Conservation (phyloP, 805 yeast species). For the Millerozyma miso region DNA sequence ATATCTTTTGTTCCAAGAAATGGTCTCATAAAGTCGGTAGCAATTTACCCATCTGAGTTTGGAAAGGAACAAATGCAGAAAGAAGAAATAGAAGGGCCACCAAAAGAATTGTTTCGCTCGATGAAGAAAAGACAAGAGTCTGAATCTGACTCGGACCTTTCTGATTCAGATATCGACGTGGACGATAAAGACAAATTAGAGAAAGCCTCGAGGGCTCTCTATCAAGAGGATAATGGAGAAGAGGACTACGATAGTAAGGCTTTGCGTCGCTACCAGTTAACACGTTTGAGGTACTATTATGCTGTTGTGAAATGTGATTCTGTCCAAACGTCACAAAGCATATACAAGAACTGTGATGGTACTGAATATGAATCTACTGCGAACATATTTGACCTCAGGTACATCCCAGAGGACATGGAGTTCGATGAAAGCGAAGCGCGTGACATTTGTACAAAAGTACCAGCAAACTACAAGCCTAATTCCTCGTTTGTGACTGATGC, state of each 20-base stretch:
- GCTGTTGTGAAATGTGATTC: conserved; percentile 86
- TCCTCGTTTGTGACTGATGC: conserved; percentile 86
- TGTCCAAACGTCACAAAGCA: conserved; percentile 61
- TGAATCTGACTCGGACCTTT: conserved; percentile 31
- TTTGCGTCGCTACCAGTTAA: conserved; percentile 85
- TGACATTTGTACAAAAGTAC: conserved; percentile 69
- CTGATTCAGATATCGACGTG: conserved; percentile 37
- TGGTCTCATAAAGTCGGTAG: conserved; percentile 64
- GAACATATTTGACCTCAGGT: conserved; percentile 86
- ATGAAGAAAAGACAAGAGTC: conserved; percentile 33
- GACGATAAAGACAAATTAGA: conserved; percentile 48
- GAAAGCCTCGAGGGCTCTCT: conserved; percentile 63
- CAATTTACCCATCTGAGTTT: conserved; percentile 82
- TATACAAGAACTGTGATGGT: conserved; percentile 88
- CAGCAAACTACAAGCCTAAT: conserved; percentile 74
- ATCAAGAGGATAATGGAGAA: conserved; percentile 78
- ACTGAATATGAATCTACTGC: conserved; percentile 95
- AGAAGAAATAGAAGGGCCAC: conserved; percentile 92
- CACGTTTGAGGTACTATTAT: conserved; percentile 86
- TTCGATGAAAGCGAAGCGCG: conserved; percentile 70
- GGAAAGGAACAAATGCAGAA: conserved; percentile 89
- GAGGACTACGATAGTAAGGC: conserved; percentile 81
- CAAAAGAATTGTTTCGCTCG: conserved; percentile 69
- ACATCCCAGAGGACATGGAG: conserved; percentile 88
- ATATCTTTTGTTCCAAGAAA: conserved; percentile 75